phyloP scores from a whole-genome alignment of 2,329 filamentous ascomycete species.

The Exophiala xenobiotica region DNA sequence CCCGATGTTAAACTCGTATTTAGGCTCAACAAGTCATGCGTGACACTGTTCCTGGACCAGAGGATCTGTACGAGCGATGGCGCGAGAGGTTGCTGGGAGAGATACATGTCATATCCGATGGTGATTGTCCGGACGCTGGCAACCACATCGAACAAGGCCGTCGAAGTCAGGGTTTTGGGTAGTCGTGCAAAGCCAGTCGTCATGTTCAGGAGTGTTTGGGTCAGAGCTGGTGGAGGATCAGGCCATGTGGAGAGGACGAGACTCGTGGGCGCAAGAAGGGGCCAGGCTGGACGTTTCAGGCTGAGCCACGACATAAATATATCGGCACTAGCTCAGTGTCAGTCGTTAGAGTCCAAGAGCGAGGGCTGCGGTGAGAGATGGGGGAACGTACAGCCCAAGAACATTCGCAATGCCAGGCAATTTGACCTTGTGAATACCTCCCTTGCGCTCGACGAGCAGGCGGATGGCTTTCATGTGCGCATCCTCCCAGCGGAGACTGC shows the following conservation, averaged over 20 bases:
- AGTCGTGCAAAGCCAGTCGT: background rate
- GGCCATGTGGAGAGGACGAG: constrained; percentile 2
- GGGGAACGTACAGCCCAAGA: background rate
- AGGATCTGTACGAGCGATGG: constrained; percentile 9
- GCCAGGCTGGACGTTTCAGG: background rate
- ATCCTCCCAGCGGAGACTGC: constrained; percentile 2
- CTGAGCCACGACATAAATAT: constrained; percentile 5
- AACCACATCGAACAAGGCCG: background rate
- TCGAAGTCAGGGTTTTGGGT: background rate
- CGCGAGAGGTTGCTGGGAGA: background rate
- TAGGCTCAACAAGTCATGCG: constrained; percentile 5
- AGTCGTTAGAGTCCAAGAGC: background rate
- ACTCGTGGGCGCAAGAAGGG: constrained; percentile 3
- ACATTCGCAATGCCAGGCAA: constrained; percentile 3
- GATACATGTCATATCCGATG: constrained; percentile 10
- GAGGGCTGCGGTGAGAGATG: background rate
- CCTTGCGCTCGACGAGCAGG: background rate
- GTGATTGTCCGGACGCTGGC: constrained; percentile 2
- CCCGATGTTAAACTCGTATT: background rate
- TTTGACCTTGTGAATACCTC: constrained; percentile 1
- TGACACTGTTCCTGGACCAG: background rate
- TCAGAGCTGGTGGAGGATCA: background rate
- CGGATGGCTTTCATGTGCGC: constrained; percentile 6
- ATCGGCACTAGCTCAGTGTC: background rate
- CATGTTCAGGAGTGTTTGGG: background rate